A percentile compares a stretch with the other conserved stretches of the same genome.
phyloP scores from a whole-genome alignment of 2,329 filamentous ascomycete species.

The Zymoseptoria tritici region DNA sequence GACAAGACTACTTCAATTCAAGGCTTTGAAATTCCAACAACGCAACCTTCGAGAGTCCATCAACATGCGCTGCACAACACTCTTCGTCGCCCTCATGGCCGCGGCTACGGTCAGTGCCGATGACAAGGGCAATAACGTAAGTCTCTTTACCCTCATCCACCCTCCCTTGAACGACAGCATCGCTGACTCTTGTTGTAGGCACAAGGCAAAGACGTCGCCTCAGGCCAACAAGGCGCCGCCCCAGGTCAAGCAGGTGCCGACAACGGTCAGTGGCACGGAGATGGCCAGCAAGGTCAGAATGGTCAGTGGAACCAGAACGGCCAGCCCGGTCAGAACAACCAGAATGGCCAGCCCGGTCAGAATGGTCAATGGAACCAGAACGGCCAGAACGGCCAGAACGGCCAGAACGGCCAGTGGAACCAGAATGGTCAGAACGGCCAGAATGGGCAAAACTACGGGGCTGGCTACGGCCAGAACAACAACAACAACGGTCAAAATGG shows the following conservation, averaged over 20 bases:
- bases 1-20: not conserved
- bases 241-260: not conserved
- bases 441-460: not conserved
- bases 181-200: not conserved
- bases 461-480: not conserved
- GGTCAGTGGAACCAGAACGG: not conserved
- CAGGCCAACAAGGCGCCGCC: slow-evolving; percentile 3
- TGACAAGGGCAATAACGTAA: slow-evolving; percentile 7
- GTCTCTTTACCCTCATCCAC: slow-evolving; percentile 6
- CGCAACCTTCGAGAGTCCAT: not conserved
- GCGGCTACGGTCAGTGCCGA: slow-evolving; percentile 9
- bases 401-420: not conserved
- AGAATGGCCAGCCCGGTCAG: not conserved
- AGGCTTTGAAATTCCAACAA: too few relatives aligned
- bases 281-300: not conserved
- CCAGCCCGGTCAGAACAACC: not conserved
- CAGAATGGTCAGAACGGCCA: not conserved
- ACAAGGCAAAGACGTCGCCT: slow-evolving; percentile 1
- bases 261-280: not conserved
- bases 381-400: slow-evolving; percentile 1
- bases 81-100: slow-evolving; percentile 8
- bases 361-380: not conserved
- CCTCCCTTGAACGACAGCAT: not conserved
- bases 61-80: slow-evolving; percentile 8
- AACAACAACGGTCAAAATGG: not conserved